A percentile compares a stretch with the other conserved stretches of the same genome.
These are phyloP conservation scores for Debaryomycetaceae sp. DNA, from an alignment of 1,139 yeast species.

Conservation along the genomic window DNA sequence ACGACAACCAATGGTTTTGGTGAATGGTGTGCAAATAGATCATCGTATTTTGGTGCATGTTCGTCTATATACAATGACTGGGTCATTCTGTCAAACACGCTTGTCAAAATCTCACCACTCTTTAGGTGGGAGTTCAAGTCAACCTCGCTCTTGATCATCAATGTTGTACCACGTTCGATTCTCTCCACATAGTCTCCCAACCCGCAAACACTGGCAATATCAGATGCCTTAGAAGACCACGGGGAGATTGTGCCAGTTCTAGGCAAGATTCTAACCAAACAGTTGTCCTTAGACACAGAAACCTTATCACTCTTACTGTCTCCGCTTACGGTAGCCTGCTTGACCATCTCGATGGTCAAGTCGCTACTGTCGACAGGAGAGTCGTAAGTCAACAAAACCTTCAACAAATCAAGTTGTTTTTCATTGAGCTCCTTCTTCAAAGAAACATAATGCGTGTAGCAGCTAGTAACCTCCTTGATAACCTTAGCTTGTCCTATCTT, in stretches of 20 bases:
- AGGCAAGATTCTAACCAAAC: conserved; percentile 76
- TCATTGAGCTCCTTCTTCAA: conserved; percentile 37
- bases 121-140: conserved; percentile 56
- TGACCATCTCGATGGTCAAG: conserved; percentile 44
- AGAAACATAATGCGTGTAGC: conserved; percentile 80
- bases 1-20: conserved; percentile 86
- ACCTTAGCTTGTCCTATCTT: conserved; percentile 58
- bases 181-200: conserved; percentile 66
- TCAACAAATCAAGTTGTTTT: conserved; percentile 47
- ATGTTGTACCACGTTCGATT: conserved; percentile 85
- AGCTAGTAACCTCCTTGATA: conserved; percentile 66
- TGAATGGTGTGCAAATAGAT: conserved; percentile 70
- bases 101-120: conserved; percentile 48
- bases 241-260: conserved; percentile 97
- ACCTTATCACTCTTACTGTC: conserved; percentile 22
- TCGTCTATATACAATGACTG: conserved; percentile 56
- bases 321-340: conserved; percentile 24
- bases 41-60: conserved; percentile 59
- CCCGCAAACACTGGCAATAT: conserved; percentile 88
- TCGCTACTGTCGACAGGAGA: conserved; percentile 50
- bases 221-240: conserved; percentile 99
- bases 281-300: conserved; percentile 46
- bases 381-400: conserved; percentile 73
- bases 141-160: conserved; percentile 66
- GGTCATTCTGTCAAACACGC: conserved; percentile 94